A percentile compares a stretch with the other conserved stretches of the same genome.
Evolutionary conservation across 768 basidiomycete genomes (phyloP).

Genomic region (Phallus indusiatus): DNA sequence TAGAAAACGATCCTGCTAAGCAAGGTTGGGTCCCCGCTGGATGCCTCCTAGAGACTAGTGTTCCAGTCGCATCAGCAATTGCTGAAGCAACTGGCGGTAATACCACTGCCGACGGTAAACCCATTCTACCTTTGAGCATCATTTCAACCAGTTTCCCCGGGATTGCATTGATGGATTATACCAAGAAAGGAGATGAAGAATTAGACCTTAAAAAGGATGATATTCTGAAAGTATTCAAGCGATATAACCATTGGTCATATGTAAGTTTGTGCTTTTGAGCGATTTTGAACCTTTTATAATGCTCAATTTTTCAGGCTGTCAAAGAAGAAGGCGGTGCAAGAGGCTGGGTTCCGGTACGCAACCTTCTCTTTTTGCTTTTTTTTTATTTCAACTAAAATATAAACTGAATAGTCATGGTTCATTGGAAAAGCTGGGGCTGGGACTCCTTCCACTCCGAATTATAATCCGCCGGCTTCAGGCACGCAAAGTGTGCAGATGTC

Average conservation of each 20-base stretch:
- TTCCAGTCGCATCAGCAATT: constrained; percentile 82
- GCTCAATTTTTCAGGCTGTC: constrained; percentile 56
- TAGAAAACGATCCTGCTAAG: constrained; percentile 66
- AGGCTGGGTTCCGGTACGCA: constrained; percentile 87
- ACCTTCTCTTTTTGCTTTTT: background rate
- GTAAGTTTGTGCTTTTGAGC: constrained; percentile 32
- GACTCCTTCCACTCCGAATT: constrained; percentile 34
- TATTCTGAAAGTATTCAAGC: constrained; percentile 84
- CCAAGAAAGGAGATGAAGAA: constrained; percentile 89
- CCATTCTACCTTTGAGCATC: constrained; percentile 84
- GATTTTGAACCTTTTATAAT: background rate
- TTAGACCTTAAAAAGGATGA: constrained; percentile 85
- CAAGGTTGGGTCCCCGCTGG: constrained; percentile 99
- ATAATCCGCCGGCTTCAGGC: constrained; percentile 23
- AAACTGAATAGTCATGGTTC: constrained; percentile 68
- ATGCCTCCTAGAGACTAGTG: constrained; percentile 86
- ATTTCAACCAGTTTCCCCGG: constrained; percentile 98
- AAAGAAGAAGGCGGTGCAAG: constrained; percentile 89
- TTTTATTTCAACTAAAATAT: background rate
- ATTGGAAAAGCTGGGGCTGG: constrained; percentile 64
- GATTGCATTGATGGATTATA: constrained; percentile 92
- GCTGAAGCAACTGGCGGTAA: constrained; percentile 67
- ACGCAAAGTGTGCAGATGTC: constrained; percentile 1
- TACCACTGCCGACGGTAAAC: constrained; percentile 25
- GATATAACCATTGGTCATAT: constrained; percentile 98